These are phyloP conservation scores for Chamaecrista fasciculata DNA, from an alignment of 306 rosid genomes.

Conservation along the genomic window DNA sequence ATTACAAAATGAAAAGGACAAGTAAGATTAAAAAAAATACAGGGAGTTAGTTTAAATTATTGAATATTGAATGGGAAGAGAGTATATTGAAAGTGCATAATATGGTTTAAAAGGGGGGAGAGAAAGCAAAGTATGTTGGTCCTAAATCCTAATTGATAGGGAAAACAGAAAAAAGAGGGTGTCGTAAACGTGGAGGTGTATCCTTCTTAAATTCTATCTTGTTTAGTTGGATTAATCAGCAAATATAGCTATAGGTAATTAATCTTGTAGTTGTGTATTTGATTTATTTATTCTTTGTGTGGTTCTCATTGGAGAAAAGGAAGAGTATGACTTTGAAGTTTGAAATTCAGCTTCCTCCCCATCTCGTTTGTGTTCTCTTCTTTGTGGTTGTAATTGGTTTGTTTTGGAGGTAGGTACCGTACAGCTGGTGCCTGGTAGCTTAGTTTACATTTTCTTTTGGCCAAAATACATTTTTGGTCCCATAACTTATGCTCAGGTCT, in stretches of 20 bases:
- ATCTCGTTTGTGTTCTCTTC: not conserved
- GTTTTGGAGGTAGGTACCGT: not conserved
- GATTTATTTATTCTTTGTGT: not conserved
- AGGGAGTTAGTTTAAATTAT: not conserved
- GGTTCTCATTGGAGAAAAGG: not conserved
- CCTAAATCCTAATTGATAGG: not conserved
- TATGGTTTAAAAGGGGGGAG: too few species aligned
- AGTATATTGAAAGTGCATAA: too few species aligned
- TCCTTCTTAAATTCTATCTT: slow-evolving; percentile 10
- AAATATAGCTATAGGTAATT: not conserved
- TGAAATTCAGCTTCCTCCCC: not conserved
- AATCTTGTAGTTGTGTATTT: not conserved
- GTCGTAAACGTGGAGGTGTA: slow-evolving; percentile 7
- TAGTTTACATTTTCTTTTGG: too few species aligned
- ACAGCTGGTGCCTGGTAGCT: too few species aligned
- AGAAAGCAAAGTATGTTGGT: not conserved
- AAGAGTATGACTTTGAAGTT: not conserved
- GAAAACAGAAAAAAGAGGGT: not conserved
- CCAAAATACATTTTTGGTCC: too few species aligned
- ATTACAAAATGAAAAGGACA: too few species aligned
- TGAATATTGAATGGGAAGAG: too few species aligned
- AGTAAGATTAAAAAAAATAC: not conserved
- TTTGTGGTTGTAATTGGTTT: not conserved
- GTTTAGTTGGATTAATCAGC: not conserved
- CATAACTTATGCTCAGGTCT: too few species aligned